phyloP scores from a whole-genome alignment of 768 basidiomycete genomes.

The Rhodosporidiobolus odoratus region DNA sequence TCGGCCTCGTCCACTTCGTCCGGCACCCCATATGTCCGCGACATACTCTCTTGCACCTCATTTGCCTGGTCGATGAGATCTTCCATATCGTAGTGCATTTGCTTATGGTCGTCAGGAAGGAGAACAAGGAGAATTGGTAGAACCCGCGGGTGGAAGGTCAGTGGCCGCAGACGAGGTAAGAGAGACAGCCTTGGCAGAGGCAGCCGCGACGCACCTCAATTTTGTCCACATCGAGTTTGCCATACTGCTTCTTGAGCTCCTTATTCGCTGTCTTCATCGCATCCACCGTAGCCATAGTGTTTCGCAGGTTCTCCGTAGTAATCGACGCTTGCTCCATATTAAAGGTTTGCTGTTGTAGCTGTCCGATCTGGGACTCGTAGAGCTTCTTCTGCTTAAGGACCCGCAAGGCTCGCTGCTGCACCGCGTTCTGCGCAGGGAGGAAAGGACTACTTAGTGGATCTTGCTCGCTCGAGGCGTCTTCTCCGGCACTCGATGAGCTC shows the following conservation, averaged over 20 bases:
- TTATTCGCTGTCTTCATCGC: constrained; percentile 95
- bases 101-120: constrained; percentile 51
- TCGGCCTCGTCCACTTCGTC: constrained; percentile 98
- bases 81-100: constrained; percentile 96
- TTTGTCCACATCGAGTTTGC: constrained; percentile 94
- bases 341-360: constrained; percentile 89
- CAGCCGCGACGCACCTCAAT: constrained; percentile 66
- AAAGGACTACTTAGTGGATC: too few relatives aligned
- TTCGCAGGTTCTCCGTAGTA: constrained; percentile 93
- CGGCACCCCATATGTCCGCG: constrained; percentile 88
- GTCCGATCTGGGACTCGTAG: constrained; percentile 83
- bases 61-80: constrained; percentile 94
- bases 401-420: constrained; percentile 87
- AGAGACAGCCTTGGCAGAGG: too few relatives aligned
- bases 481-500: too few relatives aligned
- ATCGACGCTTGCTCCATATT: constrained; percentile 97
- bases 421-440: constrained; percentile 60
- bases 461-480: too few relatives aligned
- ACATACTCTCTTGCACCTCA: constrained; percentile 91
- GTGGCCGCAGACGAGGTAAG: not conserved
- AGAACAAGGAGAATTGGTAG: not conserved
- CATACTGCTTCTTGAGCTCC: constrained; percentile 93
- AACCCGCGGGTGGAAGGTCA: too few relatives aligned
- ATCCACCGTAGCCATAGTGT: constrained; percentile 97
- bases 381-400: constrained; percentile 91